Evolutionary conservation across 306 rosid genomes (phyloP).

Genomic region (Gleditsia sinensis): DNA sequence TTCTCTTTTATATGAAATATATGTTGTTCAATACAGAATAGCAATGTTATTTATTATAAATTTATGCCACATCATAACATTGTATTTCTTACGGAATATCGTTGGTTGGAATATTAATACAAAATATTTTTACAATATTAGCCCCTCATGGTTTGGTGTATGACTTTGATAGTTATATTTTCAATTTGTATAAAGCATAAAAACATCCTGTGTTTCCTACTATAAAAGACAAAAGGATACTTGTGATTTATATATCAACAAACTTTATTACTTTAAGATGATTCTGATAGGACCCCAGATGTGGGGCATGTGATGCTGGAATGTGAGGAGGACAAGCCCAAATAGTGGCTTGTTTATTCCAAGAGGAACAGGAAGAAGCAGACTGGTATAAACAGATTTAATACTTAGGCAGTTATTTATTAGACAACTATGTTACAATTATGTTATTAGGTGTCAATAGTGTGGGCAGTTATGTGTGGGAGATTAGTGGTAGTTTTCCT

Average conservation of each 20-base stretch:
- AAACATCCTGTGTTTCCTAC: not conserved
- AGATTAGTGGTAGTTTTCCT: no score
- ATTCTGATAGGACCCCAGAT: no score
- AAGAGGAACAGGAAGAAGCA: no score
- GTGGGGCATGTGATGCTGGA: no score
- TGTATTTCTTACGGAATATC: not conserved
- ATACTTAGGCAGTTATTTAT: no score
- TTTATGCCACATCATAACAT: not conserved
- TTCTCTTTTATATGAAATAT: slow-evolving; percentile 16
- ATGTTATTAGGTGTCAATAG: no score
- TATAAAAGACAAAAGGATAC: not conserved
- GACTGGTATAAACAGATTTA: no score
- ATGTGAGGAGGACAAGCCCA: no score
- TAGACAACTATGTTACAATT: no score
- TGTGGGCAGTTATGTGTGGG: no score
- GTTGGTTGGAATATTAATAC: slow-evolving; percentile 1
- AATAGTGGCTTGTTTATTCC: no score
- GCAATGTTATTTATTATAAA: not conserved
- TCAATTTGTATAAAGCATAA: not conserved
- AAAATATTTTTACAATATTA: slow-evolving; percentile 22
- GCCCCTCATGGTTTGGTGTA: not conserved
- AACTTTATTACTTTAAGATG: not conserved
- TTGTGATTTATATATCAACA: not conserved
- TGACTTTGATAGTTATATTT: not conserved
- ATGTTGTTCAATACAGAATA: not conserved